Conservation (phyloP, 2,329 filamentous ascomycete genomes). For the Beauveria sp. region DNA sequence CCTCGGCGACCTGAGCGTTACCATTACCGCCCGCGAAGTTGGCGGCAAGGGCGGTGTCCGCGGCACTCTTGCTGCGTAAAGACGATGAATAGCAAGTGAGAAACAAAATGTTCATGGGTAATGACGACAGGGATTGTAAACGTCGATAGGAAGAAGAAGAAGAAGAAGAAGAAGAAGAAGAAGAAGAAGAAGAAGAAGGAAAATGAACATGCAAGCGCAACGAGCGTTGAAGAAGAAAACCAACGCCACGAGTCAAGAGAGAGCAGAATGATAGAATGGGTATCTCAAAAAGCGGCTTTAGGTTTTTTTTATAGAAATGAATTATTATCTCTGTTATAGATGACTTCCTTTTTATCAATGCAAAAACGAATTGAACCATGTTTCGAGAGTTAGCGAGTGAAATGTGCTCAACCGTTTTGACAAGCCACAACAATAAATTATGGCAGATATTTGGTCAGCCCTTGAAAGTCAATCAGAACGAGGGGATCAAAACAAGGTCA, state of each 20-base stretch:
- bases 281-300: background rate
- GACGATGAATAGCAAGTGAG: background rate
- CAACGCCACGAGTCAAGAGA: too few relatives aligned
- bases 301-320: slow-evolving; percentile 8
- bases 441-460: too few relatives aligned
- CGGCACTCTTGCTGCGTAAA: slow-evolving; percentile 38
- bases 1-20: slow-evolving; percentile 68
- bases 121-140: background rate
- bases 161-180: background rate
- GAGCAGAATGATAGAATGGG: background rate
- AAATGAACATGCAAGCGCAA: background rate
- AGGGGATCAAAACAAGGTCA: too few relatives aligned
- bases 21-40: slow-evolving; percentile 75
- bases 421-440: too few relatives aligned
- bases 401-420: too few relatives aligned
- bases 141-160: background rate
- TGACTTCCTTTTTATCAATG: background rate
- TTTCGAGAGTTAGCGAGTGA: too few relatives aligned
- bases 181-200: background rate
- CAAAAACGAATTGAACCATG: background rate
- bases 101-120: background rate
- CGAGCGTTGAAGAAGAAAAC: too few relatives aligned
- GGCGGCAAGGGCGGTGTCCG: slow-evolving; percentile 80
- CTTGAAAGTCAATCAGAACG: too few relatives aligned
- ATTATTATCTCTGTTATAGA: background rate